Conservation (phyloP, 176 grass and related monocot genomes). For the Lolium rigidum region DNA sequence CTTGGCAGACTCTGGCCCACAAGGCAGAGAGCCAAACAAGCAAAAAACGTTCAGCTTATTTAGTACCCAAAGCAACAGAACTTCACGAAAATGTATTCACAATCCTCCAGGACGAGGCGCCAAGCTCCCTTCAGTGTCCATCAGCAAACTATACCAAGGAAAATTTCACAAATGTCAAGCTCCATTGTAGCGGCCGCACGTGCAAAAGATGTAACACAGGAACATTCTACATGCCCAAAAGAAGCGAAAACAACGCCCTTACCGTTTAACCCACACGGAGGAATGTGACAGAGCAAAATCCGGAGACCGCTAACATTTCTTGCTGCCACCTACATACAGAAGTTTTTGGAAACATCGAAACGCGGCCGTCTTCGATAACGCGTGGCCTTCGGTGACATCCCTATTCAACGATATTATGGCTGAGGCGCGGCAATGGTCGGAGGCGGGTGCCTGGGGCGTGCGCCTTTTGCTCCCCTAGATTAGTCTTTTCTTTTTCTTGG, state of each 20-base stretch:
- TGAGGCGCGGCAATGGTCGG: too few species aligned
- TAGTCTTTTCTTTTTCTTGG: too few species aligned
- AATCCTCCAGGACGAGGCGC: not conserved
- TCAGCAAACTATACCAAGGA: slow-evolving; percentile 1
- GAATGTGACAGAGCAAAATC: not conserved
- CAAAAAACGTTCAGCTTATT: not conserved
- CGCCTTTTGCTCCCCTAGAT: too few species aligned
- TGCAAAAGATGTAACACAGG: not conserved
- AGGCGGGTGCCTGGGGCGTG: too few species aligned
- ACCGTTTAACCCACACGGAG: not conserved
- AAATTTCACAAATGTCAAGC: not conserved
- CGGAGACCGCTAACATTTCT: not conserved
- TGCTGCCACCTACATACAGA: not conserved
- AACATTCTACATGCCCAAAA: not conserved
- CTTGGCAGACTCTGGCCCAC: too few species aligned
- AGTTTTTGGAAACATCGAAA: too few species aligned
- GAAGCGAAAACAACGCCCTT: not conserved
- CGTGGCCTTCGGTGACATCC: too few species aligned
- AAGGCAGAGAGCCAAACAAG: not conserved
- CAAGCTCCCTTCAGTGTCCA: not conserved
- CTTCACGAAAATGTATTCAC: not conserved
- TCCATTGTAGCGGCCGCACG: not conserved
- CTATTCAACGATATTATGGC: too few species aligned
- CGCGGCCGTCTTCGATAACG: too few species aligned
- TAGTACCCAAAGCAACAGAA: not conserved